Percentiles rank a stretch among this genome's conserved stretches.
Evolutionary conservation across 306 rosid species (phyloP).

Genomic region (Begonia loranthoides): DNA sequence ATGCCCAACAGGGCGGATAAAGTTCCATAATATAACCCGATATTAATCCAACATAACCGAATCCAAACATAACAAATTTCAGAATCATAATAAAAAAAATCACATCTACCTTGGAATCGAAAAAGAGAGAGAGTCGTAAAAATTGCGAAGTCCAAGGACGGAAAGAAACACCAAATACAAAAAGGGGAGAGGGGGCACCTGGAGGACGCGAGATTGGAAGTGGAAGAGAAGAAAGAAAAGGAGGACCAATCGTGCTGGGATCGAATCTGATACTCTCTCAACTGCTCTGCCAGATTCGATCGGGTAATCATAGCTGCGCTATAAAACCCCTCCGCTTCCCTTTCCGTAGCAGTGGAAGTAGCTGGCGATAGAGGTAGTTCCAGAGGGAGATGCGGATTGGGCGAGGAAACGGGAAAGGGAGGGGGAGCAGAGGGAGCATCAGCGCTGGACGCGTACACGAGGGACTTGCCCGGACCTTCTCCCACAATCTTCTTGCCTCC

Average conservation of each 20-base stretch:
- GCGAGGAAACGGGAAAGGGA: constrained; percentile 11
- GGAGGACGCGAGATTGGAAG: constrained; percentile 59
- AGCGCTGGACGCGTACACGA: constrained; percentile 8
- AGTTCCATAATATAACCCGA: no score
- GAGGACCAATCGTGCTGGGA: constrained; percentile 98
- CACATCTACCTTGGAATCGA: constrained; percentile 4
- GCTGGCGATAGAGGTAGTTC: constrained; percentile 8
- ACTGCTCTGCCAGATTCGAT: constrained; percentile 98
- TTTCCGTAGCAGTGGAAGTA: background rate
- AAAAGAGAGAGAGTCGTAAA: background rate
- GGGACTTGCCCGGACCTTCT: background rate
- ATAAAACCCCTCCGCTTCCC: constrained; percentile 1
- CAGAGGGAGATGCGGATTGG: constrained; percentile 11
- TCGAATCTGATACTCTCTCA: constrained; percentile 98
- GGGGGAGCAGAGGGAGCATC: constrained; percentile 8
- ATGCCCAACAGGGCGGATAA: no score
- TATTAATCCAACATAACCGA: background rate
- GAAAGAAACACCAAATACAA: no score
- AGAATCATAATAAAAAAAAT: background rate
- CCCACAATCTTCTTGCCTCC: no score
- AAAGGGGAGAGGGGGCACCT: constrained; percentile 29
- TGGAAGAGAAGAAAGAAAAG: constrained; percentile 90
- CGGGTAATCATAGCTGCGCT: constrained; percentile 68
- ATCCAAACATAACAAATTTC: background rate
- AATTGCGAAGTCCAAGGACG: background rate